A percentile compares a stretch with the other conserved stretches of the same genome.
These are phyloP conservation scores for Penicillium waksmanii DNA, from an alignment of 495 filamentous ascomycete genomes.

Conservation along the genomic window DNA sequence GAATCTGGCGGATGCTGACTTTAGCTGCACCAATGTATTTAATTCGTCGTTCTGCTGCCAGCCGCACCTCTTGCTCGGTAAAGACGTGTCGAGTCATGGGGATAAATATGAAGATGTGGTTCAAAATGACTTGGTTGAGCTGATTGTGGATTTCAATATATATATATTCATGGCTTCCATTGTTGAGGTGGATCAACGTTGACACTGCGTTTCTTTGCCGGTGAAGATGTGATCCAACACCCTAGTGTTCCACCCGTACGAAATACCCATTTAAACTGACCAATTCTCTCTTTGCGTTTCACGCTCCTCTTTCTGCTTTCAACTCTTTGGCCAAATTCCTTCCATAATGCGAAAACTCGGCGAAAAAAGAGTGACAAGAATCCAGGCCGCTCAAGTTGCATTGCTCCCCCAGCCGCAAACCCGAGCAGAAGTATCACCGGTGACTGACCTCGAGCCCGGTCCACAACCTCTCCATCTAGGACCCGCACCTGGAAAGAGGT, in stretches of 20 bases:
- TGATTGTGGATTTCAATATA: too few species aligned
- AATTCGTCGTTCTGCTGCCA: conserved; percentile 6
- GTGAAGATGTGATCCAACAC: not conserved
- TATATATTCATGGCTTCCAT: not conserved
- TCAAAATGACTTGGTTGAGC: not conserved
- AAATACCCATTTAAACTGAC: conserved; percentile 4
- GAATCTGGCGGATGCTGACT: conserved; percentile 21
- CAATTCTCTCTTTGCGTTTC: not conserved
- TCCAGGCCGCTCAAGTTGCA: conserved; percentile 1
- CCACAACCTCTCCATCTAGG: conserved; percentile 1
- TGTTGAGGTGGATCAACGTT: not conserved
- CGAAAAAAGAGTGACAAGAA: conserved; percentile 5
- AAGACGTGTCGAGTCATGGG: conserved; percentile 8
- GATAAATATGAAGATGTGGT: not conserved
- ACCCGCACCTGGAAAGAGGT: conserved; percentile 1
- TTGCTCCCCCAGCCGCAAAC: not conserved
- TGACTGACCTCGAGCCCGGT: not conserved
- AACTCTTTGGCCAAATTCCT: not conserved
- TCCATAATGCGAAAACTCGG: not conserved
- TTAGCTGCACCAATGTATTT: conserved; percentile 13
- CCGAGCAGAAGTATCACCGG: not conserved
- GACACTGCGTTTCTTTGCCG: not conserved
- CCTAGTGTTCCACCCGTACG: not conserved
- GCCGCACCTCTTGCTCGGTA: conserved; percentile 11
- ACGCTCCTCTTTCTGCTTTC: not conserved